These are phyloP conservation scores for Pichia paraexigua DNA, from an alignment of 805 yeast genomes.

Conservation along the genomic window DNA sequence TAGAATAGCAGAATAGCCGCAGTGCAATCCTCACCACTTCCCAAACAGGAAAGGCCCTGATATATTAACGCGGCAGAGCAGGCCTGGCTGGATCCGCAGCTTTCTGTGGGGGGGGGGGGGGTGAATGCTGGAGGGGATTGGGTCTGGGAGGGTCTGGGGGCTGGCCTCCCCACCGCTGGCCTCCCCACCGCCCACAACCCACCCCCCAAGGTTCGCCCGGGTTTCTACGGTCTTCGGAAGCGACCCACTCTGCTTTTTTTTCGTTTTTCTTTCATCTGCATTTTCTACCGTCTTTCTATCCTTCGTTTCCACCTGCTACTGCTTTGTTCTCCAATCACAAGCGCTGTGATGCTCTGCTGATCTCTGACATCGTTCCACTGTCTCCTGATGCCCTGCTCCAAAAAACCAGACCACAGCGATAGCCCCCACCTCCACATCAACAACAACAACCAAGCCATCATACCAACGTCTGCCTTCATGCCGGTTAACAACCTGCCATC, in stretches of 20 bases:
- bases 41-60: neutral
- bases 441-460: neutral
- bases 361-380: neutral
- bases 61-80: neutral
- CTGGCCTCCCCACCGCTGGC: no score
- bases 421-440: no score
- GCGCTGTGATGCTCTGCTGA: neutral
- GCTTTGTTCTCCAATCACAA: neutral
- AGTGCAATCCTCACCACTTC: neutral
- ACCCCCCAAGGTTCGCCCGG: no score
- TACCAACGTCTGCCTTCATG: conserved; percentile 7
- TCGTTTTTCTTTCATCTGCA: neutral
- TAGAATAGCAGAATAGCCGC: no score
- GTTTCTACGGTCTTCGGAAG: neutral
- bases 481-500: conserved; percentile 8
- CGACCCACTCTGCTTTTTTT: neutral
- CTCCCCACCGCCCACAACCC: no score
- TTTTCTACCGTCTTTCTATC: neutral
- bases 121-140: no score
- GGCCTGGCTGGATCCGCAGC: no score
- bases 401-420: neutral
- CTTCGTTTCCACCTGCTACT: neutral
- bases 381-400: neutral
- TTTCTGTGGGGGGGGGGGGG: no score
- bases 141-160: no score